Base-by-base conservation (phyloP, 495 filamentous ascomycete genomes). In the Chlorociboria aeruginascens region DNA sequence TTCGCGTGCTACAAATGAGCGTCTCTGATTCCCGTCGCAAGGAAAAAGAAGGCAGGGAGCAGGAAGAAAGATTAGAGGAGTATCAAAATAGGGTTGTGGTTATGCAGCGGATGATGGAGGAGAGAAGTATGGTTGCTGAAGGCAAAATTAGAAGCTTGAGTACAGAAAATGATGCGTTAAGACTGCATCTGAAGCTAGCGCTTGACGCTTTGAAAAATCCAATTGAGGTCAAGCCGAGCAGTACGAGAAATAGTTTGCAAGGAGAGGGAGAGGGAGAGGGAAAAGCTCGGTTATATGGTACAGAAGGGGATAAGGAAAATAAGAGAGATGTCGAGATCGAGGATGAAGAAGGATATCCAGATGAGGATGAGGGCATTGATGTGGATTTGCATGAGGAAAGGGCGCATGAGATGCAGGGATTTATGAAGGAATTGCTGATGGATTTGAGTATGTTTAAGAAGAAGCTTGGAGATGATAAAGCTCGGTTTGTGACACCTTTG, bases 101-200 rank as follows among this genome's bases (percentile, higher is more conserved):
- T 39, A 83, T 99, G 79, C 89, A 95, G 63, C 78, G 87, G 35
- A 70, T 89, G 54, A 95, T 95, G 89, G 90, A 96, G 61, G 92
- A 99, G 67, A 79, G 75, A 31, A 77, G 79, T 35, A 78, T 92
- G 62, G 81, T 96, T 4, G 78, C 82, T 43, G 93, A 99, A 56
- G 82, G 80, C 68, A 95, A 95, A 71, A 94, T 99, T 50, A 73
- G 83, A 30, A 82, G 80, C 36, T 63, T 99, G 35, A 78, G 86
- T 61, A 83, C 79, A 3, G 85, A 97, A 69, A 96, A 93, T 45
- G 92, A 96, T 58, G 83, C 88, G 0, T 66, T 97, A 57, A 72
- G 86, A 46, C 69, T 86, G 51, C 93, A 97, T 60, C 64, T 99
- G 39, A 84, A 83, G 59, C 69, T 99, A 20, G 89, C 85, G 6